Base-by-base conservation (phyloP, 2,329 filamentous ascomycete species). In the Meredithiella fracta region DNA sequence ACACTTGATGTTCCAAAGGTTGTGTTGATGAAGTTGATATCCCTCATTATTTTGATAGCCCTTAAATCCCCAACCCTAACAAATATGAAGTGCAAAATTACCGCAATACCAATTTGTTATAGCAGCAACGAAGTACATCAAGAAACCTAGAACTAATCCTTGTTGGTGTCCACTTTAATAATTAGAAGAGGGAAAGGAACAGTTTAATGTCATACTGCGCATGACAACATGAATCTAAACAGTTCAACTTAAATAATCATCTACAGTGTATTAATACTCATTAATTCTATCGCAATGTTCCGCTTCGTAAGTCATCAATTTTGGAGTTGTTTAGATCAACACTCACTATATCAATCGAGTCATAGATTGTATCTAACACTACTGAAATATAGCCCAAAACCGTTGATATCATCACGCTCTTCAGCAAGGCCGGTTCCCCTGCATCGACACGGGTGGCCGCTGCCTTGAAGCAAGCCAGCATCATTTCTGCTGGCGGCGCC, bases 321-420 rank as follows among this genome's bases (percentile, higher is more conserved):
- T 22, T 37, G 11, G 7, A 25, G 22, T 11, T 3, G 29, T 17
- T 51, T 38, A 51, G 2, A 37, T 11, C 6, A 11, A 34, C 11
- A 5, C 11, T 5, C 11, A 5, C 29, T 34, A 34, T 34, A 5
- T 34, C 29, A 34, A 34, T 34, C 11, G 7, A 26, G 6, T 1
- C 11, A 42, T 9, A 7, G 44, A 25, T 51, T 51, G 58, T 59
- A 53, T 52, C 63, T 65, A 54, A 65, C 55, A 4, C 42, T 44
- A 5, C 14, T 44, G 29, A 54, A 29, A n/a, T 37, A 26, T 64
- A 89, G 85, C 79, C 76, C 70, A 90, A 88, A 75, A 78, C 84
- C 62, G 78, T 86, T 69, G 90, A 97, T 73, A 86, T 94, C 62
- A 80, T 97, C 67, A 97, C 91, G 60, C 83, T 98, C 74, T 98